Percentiles rank a stretch among this genome's conserved stretches.
Conservation (phyloP, 73 alveolate species). For the Tetrahymena borealis region DNA sequence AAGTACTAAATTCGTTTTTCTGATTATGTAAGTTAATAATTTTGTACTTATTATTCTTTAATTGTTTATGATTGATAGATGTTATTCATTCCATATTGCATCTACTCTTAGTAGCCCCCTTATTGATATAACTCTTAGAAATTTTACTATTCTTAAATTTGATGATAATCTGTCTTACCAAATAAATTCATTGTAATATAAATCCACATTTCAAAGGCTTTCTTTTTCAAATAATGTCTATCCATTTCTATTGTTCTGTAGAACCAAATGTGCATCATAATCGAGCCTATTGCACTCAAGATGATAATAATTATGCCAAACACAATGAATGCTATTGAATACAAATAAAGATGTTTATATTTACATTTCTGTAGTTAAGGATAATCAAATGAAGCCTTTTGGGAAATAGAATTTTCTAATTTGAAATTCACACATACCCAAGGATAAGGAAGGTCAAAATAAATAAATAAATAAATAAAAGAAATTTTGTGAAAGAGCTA, state of each 20-base stretch:
- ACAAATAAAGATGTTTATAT: neutral
- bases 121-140: no score
- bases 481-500: neutral
- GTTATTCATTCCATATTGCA: no score
- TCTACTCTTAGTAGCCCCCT: no score
- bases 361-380: neutral
- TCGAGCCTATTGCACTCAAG: neutral
- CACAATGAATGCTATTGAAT: neutral
- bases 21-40: neutral
- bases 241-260: neutral
- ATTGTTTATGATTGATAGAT: no score
- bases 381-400: neutral
- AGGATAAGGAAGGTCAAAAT: no score
- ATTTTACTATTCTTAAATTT: no score
- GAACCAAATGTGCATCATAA: neutral
- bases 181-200: neutral
- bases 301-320: neutral
- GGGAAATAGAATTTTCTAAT: no score
- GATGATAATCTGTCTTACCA: neutral
- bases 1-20: no score
- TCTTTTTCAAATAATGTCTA: neutral
- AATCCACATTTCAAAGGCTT: conserved; percentile 1
- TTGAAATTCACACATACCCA: no score
- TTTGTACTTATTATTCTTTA: neutral
- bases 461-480: no score